Conservation (phyloP, 1,139 yeast species). For the Debaryomycetaceae sp. region DNA sequence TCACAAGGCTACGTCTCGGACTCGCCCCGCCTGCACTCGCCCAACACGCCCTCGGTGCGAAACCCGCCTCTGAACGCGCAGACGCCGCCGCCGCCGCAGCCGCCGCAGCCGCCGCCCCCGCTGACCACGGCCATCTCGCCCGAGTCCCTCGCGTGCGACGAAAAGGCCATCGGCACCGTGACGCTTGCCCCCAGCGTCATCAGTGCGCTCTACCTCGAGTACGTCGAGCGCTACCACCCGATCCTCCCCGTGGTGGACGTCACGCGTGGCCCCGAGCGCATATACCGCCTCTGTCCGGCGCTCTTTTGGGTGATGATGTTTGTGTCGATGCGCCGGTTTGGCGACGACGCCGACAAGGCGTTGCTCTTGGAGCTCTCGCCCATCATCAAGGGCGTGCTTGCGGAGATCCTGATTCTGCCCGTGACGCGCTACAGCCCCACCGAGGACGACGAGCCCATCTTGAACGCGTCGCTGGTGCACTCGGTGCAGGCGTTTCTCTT, state of each 20-base stretch:
- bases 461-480: constrained; percentile 88
- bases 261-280: constrained; percentile 71
- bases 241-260: constrained; percentile 86
- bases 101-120: not conserved
- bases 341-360: constrained; percentile 31
- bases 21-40: constrained; percentile 11
- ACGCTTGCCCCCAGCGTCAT: constrained; percentile 60
- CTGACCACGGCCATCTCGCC: constrained; percentile 20
- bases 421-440: constrained; percentile 77
- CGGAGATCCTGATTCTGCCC: constrained; percentile 87
- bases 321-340: constrained; percentile 65
- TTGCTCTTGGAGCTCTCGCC: constrained; percentile 58
- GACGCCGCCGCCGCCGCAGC: not conserved
- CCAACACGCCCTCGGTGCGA: constrained; percentile 31
- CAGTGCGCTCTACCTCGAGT: constrained; percentile 62
- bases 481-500: constrained; percentile 89
- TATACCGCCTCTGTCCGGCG: constrained; percentile 77
- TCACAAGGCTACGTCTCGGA: constrained; percentile 6
- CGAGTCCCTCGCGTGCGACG: constrained; percentile 24
- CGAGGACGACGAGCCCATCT: constrained; percentile 70
- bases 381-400: constrained; percentile 67
- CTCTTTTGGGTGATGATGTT: constrained; percentile 92
- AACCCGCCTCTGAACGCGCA: constrained; percentile 5
- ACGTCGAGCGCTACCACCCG: constrained; percentile 71
- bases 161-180: constrained; percentile 63